These are phyloP conservation scores for Fusarium coicis DNA, from an alignment of 2,329 filamentous ascomycete genomes.

Conservation along the genomic window DNA sequence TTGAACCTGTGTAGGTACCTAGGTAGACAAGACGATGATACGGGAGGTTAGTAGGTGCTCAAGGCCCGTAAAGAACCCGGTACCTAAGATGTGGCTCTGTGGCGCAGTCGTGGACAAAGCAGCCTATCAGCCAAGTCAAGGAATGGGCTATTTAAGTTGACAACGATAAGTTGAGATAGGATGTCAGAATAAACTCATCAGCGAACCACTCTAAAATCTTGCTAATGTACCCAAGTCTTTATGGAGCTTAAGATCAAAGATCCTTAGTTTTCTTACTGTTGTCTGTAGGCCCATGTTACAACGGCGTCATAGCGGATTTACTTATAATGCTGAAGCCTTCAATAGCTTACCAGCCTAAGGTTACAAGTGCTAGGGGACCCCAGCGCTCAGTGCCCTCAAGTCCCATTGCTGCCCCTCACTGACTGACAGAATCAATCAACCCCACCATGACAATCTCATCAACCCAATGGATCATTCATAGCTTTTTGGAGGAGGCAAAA, in stretches of 20 bases:
- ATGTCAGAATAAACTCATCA: neutral
- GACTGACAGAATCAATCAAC: conserved; percentile 7
- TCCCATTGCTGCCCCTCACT: conserved; percentile 22
- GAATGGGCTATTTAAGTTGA: neutral
- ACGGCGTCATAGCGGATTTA: conserved; percentile 11
- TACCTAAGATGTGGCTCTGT: conserved; percentile 11
- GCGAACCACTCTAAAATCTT: neutral
- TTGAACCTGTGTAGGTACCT: neutral
- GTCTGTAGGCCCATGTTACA: neutral
- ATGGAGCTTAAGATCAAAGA: neutral
- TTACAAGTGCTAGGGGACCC: conserved; percentile 11
- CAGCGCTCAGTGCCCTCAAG: neutral
- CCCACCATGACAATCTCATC: conserved; percentile 28
- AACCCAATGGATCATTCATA: conserved; percentile 2
- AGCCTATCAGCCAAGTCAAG: neutral
- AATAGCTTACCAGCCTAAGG: neutral
- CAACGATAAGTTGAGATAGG: neutral
- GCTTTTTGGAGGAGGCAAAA: conserved; percentile 17
- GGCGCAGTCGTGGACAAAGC: neutral
- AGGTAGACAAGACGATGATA: conserved; percentile 15
- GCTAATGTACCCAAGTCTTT: neutral
- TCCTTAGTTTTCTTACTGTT: neutral
- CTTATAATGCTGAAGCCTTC: neutral
- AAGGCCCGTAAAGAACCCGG: neutral
- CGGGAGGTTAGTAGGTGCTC: neutral